phyloP scores from a whole-genome alignment of 2,329 filamentous ascomycete genomes.

The Talaromyces piceae region DNA sequence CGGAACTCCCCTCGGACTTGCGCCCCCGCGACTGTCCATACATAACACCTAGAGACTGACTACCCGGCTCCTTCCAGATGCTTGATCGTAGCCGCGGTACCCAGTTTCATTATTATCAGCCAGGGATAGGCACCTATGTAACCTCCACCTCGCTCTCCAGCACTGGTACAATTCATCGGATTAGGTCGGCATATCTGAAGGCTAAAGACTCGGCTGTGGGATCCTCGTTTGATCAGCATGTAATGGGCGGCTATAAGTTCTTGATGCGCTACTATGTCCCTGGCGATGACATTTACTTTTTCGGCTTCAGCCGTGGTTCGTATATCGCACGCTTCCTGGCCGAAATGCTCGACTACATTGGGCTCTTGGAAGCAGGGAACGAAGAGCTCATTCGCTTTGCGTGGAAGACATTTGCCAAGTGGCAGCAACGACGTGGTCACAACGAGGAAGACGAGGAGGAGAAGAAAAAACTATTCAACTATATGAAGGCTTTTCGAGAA shows the following conservation, averaged over 20 bases:
- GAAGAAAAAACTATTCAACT: constrained; percentile 53
- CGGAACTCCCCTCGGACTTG: too few relatives aligned
- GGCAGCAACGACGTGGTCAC: constrained; percentile 29
- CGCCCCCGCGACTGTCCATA: too few relatives aligned
- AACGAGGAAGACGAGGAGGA: constrained; percentile 22
- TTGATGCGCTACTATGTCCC: constrained; percentile 65
- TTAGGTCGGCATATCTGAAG: constrained; percentile 46
- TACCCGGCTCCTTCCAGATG: constrained; percentile 20
- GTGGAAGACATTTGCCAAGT: constrained; percentile 53
- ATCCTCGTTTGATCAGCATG: constrained; percentile 72
- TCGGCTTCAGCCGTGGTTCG: constrained; percentile 65
- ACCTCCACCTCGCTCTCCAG: constrained; percentile 28
- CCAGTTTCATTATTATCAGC: constrained; percentile 38
- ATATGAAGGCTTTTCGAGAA: constrained; percentile 72
- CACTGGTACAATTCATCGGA: constrained; percentile 33
- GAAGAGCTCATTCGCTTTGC: constrained; percentile 79
- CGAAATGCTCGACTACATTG: constrained; percentile 79
- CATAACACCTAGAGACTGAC: neutral
- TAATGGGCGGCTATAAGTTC: constrained; percentile 75
- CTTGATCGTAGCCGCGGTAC: constrained; percentile 32
- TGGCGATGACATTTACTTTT: constrained; percentile 58
- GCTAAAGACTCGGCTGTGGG: constrained; percentile 65
- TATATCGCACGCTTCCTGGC: constrained; percentile 70
- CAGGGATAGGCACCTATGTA: constrained; percentile 40
- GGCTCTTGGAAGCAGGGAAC: constrained; percentile 71